phyloP scores from a whole-genome alignment of 495 filamentous ascomycete species.

The Hypoxylon perforatum region DNA sequence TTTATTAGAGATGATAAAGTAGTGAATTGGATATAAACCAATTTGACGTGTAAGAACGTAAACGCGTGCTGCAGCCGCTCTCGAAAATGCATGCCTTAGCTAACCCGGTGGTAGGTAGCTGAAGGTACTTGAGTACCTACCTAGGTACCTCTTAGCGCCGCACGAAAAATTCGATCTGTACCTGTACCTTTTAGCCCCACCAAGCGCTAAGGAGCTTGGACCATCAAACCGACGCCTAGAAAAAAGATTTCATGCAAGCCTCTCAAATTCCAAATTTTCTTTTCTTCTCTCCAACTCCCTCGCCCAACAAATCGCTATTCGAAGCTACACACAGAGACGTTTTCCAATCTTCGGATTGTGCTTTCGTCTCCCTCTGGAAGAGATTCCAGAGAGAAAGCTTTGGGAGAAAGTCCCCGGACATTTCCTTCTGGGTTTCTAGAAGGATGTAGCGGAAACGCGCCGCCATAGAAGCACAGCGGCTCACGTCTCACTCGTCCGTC shows the following conservation, averaged over 20 bases:
- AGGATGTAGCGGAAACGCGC: conserved; percentile 90
- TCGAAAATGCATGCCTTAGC: not conserved
- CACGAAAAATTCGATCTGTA: too few species aligned
- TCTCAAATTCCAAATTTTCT: conserved; percentile 1
- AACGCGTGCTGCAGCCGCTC: not conserved
- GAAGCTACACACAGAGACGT: conserved; percentile 98
- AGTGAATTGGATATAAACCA: not conserved
- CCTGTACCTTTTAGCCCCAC: not conserved
- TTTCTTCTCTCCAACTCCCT: conserved; percentile 71
- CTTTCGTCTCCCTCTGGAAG: conserved; percentile 46
- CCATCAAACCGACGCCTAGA: conserved; percentile 13
- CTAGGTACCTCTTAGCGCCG: too few species aligned
- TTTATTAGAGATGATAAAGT: too few species aligned
- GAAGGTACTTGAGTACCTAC: too few species aligned
- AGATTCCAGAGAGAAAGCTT: conserved; percentile 64
- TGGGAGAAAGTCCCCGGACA: conserved; percentile 99
- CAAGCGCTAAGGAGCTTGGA: not conserved
- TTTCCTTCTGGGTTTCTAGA: conserved; percentile 64
- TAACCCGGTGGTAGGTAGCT: too few species aligned
- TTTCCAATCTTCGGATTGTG: conserved; percentile 44
- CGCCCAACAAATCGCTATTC: conserved; percentile 99
- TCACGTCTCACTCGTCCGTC: conserved; percentile 68
- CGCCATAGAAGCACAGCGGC: conserved; percentile 96
- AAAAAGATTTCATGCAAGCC: conserved; percentile 16
- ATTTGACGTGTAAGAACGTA: not conserved